Percentiles rank a stretch among this genome's conserved stretches.
phyloP scores from a whole-genome alignment of 2,329 filamentous ascomycete genomes.

The Pseudodiploospora longispora region DNA sequence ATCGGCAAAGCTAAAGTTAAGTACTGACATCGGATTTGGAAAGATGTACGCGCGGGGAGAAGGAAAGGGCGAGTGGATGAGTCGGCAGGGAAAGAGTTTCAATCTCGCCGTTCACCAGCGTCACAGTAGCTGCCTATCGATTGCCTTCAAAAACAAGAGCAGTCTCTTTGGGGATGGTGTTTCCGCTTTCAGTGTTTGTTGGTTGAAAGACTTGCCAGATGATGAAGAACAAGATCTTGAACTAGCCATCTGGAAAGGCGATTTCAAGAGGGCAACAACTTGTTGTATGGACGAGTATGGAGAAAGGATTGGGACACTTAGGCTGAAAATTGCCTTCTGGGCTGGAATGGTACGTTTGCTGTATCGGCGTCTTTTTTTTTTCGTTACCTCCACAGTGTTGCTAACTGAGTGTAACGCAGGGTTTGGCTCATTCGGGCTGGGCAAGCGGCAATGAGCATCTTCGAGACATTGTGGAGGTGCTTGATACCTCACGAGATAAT shows the following conservation, averaged over 20 bases:
- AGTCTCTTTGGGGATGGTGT: constrained; percentile 42
- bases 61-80: constrained; percentile 42
- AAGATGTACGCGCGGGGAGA: constrained; percentile 45
- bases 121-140: constrained; percentile 47
- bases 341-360: constrained; percentile 24
- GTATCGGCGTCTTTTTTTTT: background rate
- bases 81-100: constrained; percentile 34
- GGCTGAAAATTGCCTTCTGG: constrained; percentile 29
- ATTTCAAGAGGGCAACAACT: constrained; percentile 37
- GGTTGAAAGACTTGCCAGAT: constrained; percentile 62
- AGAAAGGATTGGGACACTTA: constrained; percentile 37
- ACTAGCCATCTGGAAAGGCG: constrained; percentile 59
- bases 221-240: constrained; percentile 53
- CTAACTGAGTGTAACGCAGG: constrained; percentile 14
- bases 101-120: constrained; percentile 52
- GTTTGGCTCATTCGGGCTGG: constrained; percentile 28
- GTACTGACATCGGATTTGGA: constrained; percentile 47
- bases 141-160: constrained; percentile 38
- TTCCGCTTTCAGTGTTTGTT: constrained; percentile 55
- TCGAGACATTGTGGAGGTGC: constrained; percentile 38
- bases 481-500: constrained; percentile 30
- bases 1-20: constrained; percentile 49
- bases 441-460: constrained; percentile 25
- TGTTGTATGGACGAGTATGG: constrained; percentile 37
- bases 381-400: background rate